These are phyloP conservation scores for Colletotrichum lupini DNA, from an alignment of 2,329 filamentous ascomycete genomes.

Conservation along the genomic window DNA sequence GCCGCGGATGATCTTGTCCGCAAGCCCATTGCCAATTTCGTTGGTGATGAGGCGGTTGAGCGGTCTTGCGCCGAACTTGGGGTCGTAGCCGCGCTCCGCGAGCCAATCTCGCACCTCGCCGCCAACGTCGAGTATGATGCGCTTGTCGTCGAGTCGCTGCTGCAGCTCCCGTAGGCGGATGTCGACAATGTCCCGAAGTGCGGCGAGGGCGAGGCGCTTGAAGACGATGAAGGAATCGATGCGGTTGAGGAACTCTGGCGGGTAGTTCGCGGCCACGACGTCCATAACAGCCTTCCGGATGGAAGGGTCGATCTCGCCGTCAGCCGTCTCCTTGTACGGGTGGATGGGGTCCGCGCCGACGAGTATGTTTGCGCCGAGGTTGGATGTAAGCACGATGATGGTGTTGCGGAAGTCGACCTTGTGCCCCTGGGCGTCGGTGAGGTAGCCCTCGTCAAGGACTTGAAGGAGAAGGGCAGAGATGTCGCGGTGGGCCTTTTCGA, in stretches of 20 bases:
- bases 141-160: conserved; percentile 81
- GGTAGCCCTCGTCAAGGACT: conserved; percentile 94
- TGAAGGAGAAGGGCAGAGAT: conserved; percentile 93
- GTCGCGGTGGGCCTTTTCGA: conserved; percentile 96
- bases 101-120: conserved; percentile 85
- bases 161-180: conserved; percentile 91
- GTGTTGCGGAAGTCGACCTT: conserved; percentile 98
- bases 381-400: conserved; percentile 95
- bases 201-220: conserved; percentile 81
- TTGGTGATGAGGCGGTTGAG: conserved; percentile 91
- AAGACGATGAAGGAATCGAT: conserved; percentile 98
- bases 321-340: conserved; percentile 69
- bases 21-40: conserved; percentile 88
- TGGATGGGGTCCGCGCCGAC: conserved; percentile 77
- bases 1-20: conserved; percentile 92
- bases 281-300: conserved; percentile 89
- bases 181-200: conserved; percentile 91
- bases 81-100: conserved; percentile 89
- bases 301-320: conserved; percentile 77
- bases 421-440: conserved; percentile 95
- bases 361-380: conserved; percentile 91
- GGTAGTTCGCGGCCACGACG: conserved; percentile 78
- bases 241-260: conserved; percentile 95
- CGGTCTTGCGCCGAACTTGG: conserved; percentile 89
- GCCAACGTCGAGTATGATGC: conserved; percentile 80